Base-by-base conservation (phyloP, 495 filamentous ascomycete species). In the Daldinia grandis region DNA sequence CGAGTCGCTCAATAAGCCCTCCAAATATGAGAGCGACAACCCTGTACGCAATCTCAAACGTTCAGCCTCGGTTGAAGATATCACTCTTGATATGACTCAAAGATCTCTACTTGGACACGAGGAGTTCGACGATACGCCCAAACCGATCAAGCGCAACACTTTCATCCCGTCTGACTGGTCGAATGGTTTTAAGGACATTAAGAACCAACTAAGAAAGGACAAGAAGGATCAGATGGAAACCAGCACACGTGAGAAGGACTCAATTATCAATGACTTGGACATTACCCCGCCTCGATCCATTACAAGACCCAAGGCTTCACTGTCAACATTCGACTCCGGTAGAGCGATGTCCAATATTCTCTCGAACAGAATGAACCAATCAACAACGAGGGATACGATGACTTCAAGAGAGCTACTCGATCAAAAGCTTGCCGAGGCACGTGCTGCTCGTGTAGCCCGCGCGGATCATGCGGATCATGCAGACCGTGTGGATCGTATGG, bases 211-310 rank as follows among this genome's bases (percentile, higher is more conserved):
- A n/a, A 61, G 62, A 25, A 64, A 62, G 2, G 62, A 60, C 21
- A 55, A 59, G 14, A 68, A 78, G 31, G 68, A 77, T 33, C 74
- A 75, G 40, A 47, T 76, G 37, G 75, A 68, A 7, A 59, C 70
- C n/a, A 66, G 79, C 55, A 78, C 67, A 44, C 68, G 56, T 8
- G 69, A 75, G 17, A 70, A 40, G 51, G 59, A 73, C 12, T 15
- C 30, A 27, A 58, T 69, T 17, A 42, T 64, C 58, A 64, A 64
- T 49, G 54, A 68, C 28, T 24, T 21, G 14, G 55, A 68, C 31
- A 14, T 33, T 47, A n/a, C 15, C 27, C 17, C 62, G 28, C 40
- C 64, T 56, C 64, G 38, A 14, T 62, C 53, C 19, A 19, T 60
- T 14, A 21, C 42, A 3, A 74, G 58, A 37, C 1, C 58, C 0